phyloP scores from a whole-genome alignment of 2,329 filamentous ascomycete genomes.

The Cercospora citrullina region DNA sequence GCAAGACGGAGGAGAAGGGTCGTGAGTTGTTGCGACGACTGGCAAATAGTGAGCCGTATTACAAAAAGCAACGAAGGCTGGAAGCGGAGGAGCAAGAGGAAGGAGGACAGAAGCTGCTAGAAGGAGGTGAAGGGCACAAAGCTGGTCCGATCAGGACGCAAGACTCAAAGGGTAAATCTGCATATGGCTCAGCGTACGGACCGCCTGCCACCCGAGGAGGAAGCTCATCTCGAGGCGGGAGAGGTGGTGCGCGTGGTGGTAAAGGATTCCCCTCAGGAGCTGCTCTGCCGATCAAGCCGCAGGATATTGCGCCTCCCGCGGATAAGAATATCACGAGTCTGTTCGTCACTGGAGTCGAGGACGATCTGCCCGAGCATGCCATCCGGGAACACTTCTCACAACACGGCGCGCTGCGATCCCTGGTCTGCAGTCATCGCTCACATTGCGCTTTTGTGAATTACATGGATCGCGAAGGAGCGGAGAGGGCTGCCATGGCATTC shows the following conservation, averaged over 20 bases:
- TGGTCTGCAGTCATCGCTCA: constrained; percentile 94
- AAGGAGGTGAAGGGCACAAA: constrained; percentile 43
- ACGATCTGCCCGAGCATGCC: constrained; percentile 90
- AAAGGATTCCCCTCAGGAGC: constrained; percentile 68
- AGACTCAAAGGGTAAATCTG: constrained; percentile 47
- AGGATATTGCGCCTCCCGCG: constrained; percentile 81
- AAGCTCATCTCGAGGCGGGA: constrained; percentile 37
- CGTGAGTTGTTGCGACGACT: constrained; percentile 80
- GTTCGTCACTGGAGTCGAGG: constrained; percentile 92
- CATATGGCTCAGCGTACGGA: constrained; percentile 37
- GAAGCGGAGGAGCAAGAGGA: constrained; percentile 43
- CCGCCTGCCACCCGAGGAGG: constrained; percentile 15
- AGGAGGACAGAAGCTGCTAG: constrained; percentile 46
- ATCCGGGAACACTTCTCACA: constrained; percentile 86
- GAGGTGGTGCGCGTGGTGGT: constrained; percentile 48
- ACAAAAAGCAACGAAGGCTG: constrained; percentile 78
- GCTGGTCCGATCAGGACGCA: constrained; percentile 79
- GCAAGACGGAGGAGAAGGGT: constrained; percentile 96
- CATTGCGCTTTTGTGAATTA: constrained; percentile 98
- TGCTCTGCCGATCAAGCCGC: constrained; percentile 74
- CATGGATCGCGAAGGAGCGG: constrained; percentile 77
- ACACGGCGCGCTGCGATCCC: constrained; percentile 85
- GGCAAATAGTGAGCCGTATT: constrained; percentile 92
- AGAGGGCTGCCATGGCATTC: constrained; percentile 79
- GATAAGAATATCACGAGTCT: constrained; percentile 88